These are phyloP conservation scores for Neonectria faginata DNA, from an alignment of 2,329 filamentous ascomycete genomes.

Conservation along the genomic window DNA sequence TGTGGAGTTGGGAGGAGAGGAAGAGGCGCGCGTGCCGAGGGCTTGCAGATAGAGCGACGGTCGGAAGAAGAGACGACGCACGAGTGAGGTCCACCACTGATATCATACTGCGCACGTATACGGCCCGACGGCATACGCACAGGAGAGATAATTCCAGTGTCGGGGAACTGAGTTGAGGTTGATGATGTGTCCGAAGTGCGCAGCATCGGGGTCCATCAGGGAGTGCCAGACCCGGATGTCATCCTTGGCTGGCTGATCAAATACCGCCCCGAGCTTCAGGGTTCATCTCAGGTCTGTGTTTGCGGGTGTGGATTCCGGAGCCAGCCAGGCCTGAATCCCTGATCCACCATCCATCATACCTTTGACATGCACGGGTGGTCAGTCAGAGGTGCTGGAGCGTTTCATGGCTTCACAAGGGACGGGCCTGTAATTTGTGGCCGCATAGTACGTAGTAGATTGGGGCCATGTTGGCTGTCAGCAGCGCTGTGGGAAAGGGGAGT, in stretches of 20 bases:
- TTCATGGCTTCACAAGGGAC: constrained; percentile 20
- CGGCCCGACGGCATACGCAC: not conserved
- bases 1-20: not conserved
- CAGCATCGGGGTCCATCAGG: constrained; percentile 6
- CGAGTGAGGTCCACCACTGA: not conserved
- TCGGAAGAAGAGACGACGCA: not conserved
- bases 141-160: not conserved
- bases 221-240: constrained; percentile 10
- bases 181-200: not conserved
- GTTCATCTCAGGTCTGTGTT: constrained; percentile 11
- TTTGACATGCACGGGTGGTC: constrained; percentile 8
- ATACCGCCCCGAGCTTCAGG: constrained; percentile 15
- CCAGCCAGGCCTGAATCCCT: not conserved
- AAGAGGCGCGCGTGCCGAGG: not conserved
- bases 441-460: constrained; percentile 9
- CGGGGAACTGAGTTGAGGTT: constrained; percentile 5
- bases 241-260: constrained; percentile 7
- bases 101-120: not conserved
- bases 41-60: not conserved
- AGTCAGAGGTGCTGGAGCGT: constrained; percentile 10
- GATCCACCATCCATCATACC: constrained; percentile 9
- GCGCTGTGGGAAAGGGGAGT: constrained; percentile 2
- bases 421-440: constrained; percentile 14
- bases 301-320: constrained; percentile 6
- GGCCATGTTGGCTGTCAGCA: constrained; percentile 13